phyloP scores from a whole-genome alignment of 2,329 filamentous ascomycete genomes.

The Rutstroemia sp. region DNA sequence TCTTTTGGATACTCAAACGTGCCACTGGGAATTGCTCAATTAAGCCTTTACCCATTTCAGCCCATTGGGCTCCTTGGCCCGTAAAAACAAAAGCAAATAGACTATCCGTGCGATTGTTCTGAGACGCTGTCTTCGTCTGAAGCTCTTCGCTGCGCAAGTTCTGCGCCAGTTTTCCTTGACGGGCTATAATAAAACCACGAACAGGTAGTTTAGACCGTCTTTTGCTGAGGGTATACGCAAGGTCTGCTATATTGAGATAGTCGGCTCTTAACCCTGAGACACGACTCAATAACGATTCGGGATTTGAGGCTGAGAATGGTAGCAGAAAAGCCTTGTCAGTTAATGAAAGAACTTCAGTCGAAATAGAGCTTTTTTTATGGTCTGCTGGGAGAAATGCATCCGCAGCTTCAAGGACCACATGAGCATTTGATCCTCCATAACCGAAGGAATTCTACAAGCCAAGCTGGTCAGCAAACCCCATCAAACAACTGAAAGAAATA shows the following conservation, averaged over 20 bases:
- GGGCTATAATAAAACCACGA: background rate
- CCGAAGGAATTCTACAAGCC: constrained; percentile 16
- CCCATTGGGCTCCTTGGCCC: constrained; percentile 27
- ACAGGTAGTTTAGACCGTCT: background rate
- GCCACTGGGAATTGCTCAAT: constrained; percentile 1
- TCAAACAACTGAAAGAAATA: constrained; percentile 8
- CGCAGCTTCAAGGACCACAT: background rate
- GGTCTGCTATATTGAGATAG: background rate
- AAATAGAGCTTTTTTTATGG: background rate
- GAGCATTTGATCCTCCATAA: background rate
- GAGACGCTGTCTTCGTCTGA: background rate
- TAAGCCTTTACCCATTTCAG: constrained; percentile 21
- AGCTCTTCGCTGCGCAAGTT: background rate
- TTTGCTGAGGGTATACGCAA: background rate
- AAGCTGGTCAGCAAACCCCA: constrained; percentile 16
- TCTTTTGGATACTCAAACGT: constrained; percentile 13
- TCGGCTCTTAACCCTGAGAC: background rate
- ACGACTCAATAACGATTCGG: background rate
- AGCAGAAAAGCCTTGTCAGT: background rate
- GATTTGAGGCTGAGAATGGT: background rate
- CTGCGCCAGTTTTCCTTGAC: background rate
- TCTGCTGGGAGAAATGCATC: background rate
- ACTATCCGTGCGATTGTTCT: constrained; percentile 1
- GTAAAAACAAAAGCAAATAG: constrained; percentile 19
- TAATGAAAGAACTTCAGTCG: background rate